Conservation (phyloP, 192 early-diverging fungal genomes). For the Backusella circina region DNA sequence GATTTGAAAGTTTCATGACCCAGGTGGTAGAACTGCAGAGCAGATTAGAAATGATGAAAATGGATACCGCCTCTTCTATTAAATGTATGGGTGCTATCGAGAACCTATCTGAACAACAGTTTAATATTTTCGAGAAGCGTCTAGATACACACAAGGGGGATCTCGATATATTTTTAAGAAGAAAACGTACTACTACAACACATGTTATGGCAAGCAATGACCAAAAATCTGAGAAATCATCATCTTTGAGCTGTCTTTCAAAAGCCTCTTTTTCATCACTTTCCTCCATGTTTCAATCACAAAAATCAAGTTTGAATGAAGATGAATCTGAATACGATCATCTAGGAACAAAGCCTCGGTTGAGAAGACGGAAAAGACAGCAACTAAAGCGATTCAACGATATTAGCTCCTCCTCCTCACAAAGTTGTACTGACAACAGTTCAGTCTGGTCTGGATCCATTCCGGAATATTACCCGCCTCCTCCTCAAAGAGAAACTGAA, state of each 20-base stretch:
- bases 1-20: background rate
- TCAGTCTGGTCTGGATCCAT: background rate
- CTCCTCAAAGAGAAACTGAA: background rate
- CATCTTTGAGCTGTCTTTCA: background rate
- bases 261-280: background rate
- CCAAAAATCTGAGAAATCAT: background rate
- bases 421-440: background rate
- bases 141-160: background rate
- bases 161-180: background rate
- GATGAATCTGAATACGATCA: background rate
- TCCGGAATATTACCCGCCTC: background rate
- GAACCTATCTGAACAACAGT: background rate
- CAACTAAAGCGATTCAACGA: background rate
- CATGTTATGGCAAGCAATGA: background rate
- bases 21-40: conserved; percentile 5
- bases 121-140: background rate
- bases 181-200: background rate
- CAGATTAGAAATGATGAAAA: background rate
- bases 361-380: background rate
- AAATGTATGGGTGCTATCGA: background rate
- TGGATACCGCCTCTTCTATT: background rate
- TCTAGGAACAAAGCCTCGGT: background rate
- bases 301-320: background rate
- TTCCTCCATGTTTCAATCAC: background rate
- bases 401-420: background rate